Evolutionary conservation across 805 yeast genomes (phyloP), one percentile per base, ranked within the genome.

Genomic region (Starmerella riodocensis): DNA sequence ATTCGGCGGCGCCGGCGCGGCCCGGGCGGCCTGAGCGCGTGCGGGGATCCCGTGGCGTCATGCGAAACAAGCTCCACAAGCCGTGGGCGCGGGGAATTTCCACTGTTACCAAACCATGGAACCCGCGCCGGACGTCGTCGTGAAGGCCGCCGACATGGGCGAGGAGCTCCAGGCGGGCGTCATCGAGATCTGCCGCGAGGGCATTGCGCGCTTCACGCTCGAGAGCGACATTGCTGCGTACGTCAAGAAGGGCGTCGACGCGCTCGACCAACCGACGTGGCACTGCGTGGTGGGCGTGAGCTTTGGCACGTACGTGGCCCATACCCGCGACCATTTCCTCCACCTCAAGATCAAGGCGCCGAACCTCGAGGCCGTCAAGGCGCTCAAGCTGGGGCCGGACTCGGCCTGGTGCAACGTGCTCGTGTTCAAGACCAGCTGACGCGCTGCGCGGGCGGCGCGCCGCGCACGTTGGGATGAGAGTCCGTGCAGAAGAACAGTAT

Each of bases 241-340:
- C 41, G 61, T 74, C 36, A 74, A 74, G 55, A 71, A 71, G 51
- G 76, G 69, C 44, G 60, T 74, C 52, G 80, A 74, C 50, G 62
- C 64, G 25, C 55, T 64, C 33, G 72, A 64, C 48, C 76, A 77
- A 1, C 66, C 71, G 20, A 64, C 76, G 7, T 74, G 80, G 80
- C 79, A 74, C 53, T 74, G 73, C 23, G 65, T 74, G 36, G 79
- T 72, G 23, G 80, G 80, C 18, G 59, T 63, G 47, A 67, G 72
- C 38, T 74, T 74, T 53, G 80, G 80, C 12, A 65, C 73, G 34
- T 72, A 68, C 51, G 79, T 74, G 19, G 71, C 79, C 27, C 79
- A 74, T 48, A 71, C 70, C 50, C 70, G 61, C 53, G 68, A 42
- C 18, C 70, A 62, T 50, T 74, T 74, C 53, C 63, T 70, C 4